Evolutionary conservation across 768 basidiomycete genomes (phyloP).

Genomic region (Xanthoconium stramineum): DNA sequence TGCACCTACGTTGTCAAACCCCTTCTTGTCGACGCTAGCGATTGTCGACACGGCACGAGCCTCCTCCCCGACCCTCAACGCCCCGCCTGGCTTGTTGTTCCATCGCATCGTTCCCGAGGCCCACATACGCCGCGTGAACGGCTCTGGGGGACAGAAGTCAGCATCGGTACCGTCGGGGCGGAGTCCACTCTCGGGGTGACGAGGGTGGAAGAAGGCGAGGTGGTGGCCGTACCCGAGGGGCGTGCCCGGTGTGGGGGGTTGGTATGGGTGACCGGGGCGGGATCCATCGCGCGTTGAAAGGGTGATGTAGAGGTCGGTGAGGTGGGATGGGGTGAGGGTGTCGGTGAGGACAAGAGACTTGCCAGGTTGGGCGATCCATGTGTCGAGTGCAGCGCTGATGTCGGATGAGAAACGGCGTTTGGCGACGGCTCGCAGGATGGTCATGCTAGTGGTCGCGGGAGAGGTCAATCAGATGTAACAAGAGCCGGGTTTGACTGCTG

Average conservation of each 20-base stretch:
- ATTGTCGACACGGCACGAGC: constrained; percentile 50
- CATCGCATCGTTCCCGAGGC: constrained; percentile 68
- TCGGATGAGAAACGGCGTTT: constrained; percentile 16
- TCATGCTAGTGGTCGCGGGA: too few relatives aligned
- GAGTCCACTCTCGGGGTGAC: constrained; percentile 52
- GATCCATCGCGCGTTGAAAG: constrained; percentile 71
- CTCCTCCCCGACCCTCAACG: constrained; percentile 51
- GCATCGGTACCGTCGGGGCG: constrained; percentile 71
- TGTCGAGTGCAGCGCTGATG: constrained; percentile 36
- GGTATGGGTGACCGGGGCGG: constrained; percentile 34
- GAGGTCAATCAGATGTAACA: too few relatives aligned
- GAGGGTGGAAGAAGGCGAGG: constrained; percentile 71
- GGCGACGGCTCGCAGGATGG: not conserved
- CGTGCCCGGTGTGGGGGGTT: constrained; percentile 38
- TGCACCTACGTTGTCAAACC: constrained; percentile 46
- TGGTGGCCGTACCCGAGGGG: constrained; percentile 63
- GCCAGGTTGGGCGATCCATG: constrained; percentile 48
- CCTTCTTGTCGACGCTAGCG: constrained; percentile 56
- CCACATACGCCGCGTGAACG: constrained; percentile 82
- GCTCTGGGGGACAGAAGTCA: constrained; percentile 67
- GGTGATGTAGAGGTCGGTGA: constrained; percentile 64
- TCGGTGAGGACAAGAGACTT: constrained; percentile 47
- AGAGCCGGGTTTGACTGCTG: too few relatives aligned
- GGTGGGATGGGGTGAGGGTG: constrained; percentile 50
- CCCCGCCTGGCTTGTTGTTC: constrained; percentile 38